Evolutionary conservation across 805 yeast genomes (phyloP), one percentile per base, ranked within the genome.

Genomic region (Candida loeiensis): DNA sequence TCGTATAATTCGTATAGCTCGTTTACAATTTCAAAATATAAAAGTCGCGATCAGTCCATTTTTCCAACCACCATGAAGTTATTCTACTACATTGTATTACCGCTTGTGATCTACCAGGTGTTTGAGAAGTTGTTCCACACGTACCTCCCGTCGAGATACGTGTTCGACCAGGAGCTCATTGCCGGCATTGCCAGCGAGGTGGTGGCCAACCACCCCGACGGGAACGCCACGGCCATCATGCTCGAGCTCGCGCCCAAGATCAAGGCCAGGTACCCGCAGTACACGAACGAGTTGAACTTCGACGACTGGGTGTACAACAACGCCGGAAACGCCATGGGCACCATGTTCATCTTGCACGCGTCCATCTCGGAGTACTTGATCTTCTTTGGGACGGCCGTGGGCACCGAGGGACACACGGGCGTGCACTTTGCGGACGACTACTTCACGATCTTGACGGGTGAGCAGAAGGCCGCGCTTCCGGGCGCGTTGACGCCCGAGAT

Each of bases 261-360:
- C 44, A 70, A 80, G 45, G 68, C 61, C 3, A 76, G 70, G 34
- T 93, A 93, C 59, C 95, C 95, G 9, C 80, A 78, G 6, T 58
- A 74, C 49, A 76, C 91, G 63, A 86, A 86, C 63, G 80, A 79
- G 48, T 72, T 83, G 49, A 77, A 81, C 58, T 69, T 72, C 37
- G 84, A 85, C 39, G 91, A 90, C 49, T 93, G 98, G 98, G 84
- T 93, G 37, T 91, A 81, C 77, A 93, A 93, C 75, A 88, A 87
- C 54, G 99, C 99, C 3, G 99, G 99, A 40, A 96, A 96, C 51
- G 98, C 99, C 38, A 93, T 93, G 99, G 93, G 95, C 17, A 80
- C 89, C 40, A 91, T 93, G 98, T 76, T 87, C 53, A 87, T 93
- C 45, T 71, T 91, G 49, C 99, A 93, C 62, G 97, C 98, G 8